phyloP scores from a whole-genome alignment of 495 filamentous ascomycete genomes.

The Penicillium steckii region DNA sequence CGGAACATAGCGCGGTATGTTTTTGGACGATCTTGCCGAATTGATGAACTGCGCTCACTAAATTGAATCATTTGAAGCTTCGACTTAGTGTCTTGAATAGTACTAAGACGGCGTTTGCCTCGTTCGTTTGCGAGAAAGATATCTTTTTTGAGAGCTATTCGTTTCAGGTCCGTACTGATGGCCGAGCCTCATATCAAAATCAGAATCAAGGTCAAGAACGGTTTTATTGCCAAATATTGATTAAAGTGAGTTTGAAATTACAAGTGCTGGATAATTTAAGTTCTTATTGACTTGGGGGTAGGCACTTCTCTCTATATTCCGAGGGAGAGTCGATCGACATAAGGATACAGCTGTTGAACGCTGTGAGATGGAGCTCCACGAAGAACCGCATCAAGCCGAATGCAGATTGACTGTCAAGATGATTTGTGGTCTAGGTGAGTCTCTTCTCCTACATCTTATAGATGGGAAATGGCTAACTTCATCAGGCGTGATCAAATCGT shows the following conservation, averaged over 20 bases:
- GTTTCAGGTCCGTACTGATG: conserved; percentile 20
- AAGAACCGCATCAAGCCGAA: conserved; percentile 65
- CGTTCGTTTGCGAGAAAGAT: conserved; percentile 68
- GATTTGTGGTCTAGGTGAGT: conserved; percentile 77
- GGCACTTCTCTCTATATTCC: conserved; percentile 76
- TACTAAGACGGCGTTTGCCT: conserved; percentile 90
- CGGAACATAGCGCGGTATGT: conserved; percentile 65
- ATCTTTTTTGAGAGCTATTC: conserved; percentile 81
- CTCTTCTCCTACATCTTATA: background rate
- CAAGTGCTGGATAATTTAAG: background rate
- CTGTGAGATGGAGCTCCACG: conserved; percentile 82
- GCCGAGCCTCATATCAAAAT: conserved; percentile 5
- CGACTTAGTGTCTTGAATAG: conserved; percentile 81
- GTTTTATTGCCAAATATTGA: conserved; percentile 73
- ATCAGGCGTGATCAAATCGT: conserved; percentile 83
- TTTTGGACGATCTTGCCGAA: background rate
- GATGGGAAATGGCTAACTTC: conserved; percentile 6
- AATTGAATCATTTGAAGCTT: conserved; percentile 51
- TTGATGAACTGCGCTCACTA: background rate
- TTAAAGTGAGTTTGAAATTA: conserved; percentile 58
- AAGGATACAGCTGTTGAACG: conserved; percentile 78
- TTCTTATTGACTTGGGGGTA: conserved; percentile 20
- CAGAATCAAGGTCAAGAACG: conserved; percentile 31
- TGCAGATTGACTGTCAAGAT: conserved; percentile 82
- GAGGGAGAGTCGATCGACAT: conserved; percentile 63